Evolutionary conservation across 2,329 filamentous ascomycete genomes (phyloP).

Genomic region (Fonsecaea nubica): DNA sequence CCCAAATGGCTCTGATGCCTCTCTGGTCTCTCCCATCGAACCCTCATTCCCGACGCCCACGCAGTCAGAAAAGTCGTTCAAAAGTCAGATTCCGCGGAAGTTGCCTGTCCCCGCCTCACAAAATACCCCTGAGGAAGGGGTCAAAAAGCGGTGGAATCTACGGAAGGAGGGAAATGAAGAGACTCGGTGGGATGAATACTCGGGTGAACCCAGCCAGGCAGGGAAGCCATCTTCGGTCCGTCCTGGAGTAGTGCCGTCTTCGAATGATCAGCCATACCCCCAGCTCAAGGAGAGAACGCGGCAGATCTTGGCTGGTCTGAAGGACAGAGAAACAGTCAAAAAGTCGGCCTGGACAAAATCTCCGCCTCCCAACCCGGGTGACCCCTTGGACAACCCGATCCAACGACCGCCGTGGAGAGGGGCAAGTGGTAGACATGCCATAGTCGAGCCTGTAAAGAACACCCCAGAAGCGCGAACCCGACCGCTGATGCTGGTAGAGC

Average conservation of each 20-base stretch:
- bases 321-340: constrained; percentile 45
- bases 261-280: constrained; percentile 42
- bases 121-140: constrained; percentile 33
- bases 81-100: constrained; percentile 37
- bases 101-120: constrained; percentile 38
- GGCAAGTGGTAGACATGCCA: constrained; percentile 69
- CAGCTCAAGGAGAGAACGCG: constrained; percentile 48
- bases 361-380: constrained; percentile 45
- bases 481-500: constrained; percentile 42
- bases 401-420: constrained; percentile 69
- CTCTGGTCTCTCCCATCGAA: constrained; percentile 42
- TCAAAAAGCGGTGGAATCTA: constrained; percentile 32
- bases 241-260: constrained; percentile 38
- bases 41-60: constrained; percentile 40
- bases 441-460: constrained; percentile 70
- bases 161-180: constrained; percentile 43
- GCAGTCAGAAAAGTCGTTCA: constrained; percentile 28
- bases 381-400: constrained; percentile 56
- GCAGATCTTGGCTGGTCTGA: constrained; percentile 42
- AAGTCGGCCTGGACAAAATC: constrained; percentile 43
- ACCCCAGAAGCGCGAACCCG: constrained; percentile 56
- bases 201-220: constrained; percentile 68
- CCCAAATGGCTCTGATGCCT: constrained; percentile 34
- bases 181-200: constrained; percentile 69
- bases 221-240: constrained; percentile 47